Base-by-base conservation (phyloP, 2,329 filamentous ascomycete species). In the Ascochyta koolunga region DNA sequence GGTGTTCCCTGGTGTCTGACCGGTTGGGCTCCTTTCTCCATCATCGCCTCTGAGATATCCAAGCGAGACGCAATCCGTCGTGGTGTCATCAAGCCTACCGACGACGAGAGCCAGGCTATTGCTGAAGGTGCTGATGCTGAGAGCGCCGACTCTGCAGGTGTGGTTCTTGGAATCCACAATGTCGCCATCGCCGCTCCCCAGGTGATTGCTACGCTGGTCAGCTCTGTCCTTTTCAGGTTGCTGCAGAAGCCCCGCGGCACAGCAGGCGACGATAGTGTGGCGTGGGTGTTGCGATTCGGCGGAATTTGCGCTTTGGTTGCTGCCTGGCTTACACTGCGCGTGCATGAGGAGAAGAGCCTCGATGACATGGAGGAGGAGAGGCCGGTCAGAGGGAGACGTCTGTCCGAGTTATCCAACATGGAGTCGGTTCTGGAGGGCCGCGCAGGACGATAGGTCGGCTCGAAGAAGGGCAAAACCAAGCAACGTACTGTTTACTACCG, bases 81-180 rank as follows among this genome's bases (percentile, higher is more conserved):
- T 19, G 77, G 80, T 11, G 73, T 78, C 22, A 76, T 79, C 19
- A 76, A 75, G 8, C 75, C 73, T 4, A 70, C 70, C 4, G 72
- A 71, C 29, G 64, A 67, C n/a, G 75, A 77, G 24, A 74, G 71
- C 8, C 69, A 74, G 37, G 60, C 77, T 25, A 66, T 80, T 13
- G 76, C 77, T 4, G 54, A 71, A 10, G 76, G 75, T 15, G 78
- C 83, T 40, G 81, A 82, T n/a, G 81, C 83, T 2, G 81, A 85
- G 33, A 81, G 85, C 37, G 80, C 85, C 2, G 89, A 93, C 66
- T 89, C 95, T 70, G 91, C 92, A 4, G 92, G 93, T 36, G 89
- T 97, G 35, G 91, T 98, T 38, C 83, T 98, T 2, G 93, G 93
- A 8, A 92, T 98, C 49, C 93, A 98, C 79, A 98, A 98, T 74